phyloP scores from a whole-genome alignment of 2,329 filamentous ascomycete species.

The Reticulascus tulasneorum region DNA sequence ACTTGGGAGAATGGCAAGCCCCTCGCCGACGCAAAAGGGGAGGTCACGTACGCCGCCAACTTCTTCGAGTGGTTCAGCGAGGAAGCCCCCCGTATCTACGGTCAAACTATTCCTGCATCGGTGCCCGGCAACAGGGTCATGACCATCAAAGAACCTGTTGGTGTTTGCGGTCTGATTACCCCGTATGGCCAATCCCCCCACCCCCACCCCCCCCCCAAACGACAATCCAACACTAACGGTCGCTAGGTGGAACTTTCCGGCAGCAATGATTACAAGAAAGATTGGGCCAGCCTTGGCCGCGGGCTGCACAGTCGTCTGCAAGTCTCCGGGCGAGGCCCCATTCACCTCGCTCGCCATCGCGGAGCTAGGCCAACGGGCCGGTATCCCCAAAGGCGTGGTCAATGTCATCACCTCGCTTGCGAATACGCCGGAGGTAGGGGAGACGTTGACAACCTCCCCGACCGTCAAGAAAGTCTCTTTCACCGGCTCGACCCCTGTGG shows the following conservation, averaged over 20 bases:
- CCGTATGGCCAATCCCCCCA: conserved; percentile 40
- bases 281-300: conserved; percentile 75
- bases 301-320: conserved; percentile 92
- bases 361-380: conserved; percentile 80
- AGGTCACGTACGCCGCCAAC: conserved; percentile 67
- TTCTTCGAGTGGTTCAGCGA: conserved; percentile 82
- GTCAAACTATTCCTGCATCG: conserved; percentile 69
- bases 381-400: conserved; percentile 84
- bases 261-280: conserved; percentile 71
- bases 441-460: conserved; percentile 70
- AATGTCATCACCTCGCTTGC: conserved; percentile 79
- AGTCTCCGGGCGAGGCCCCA: conserved; percentile 88
- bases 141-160: conserved; percentile 79
- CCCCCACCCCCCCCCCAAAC: not conserved
- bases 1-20: conserved; percentile 92
- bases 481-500: conserved; percentile 72
- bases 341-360: conserved; percentile 85
- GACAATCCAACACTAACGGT: not conserved
- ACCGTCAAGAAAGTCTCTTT: conserved; percentile 88
- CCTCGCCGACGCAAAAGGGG: conserved; percentile 67
- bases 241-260: conserved; percentile 74
- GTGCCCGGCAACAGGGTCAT: conserved; percentile 70
- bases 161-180: conserved; percentile 77
- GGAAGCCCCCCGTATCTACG: conserved; percentile 70
- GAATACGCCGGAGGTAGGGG: conserved; percentile 77